Conservation (phyloP, 306 rosid genomes). For the Arachis hypogaea region DNA sequence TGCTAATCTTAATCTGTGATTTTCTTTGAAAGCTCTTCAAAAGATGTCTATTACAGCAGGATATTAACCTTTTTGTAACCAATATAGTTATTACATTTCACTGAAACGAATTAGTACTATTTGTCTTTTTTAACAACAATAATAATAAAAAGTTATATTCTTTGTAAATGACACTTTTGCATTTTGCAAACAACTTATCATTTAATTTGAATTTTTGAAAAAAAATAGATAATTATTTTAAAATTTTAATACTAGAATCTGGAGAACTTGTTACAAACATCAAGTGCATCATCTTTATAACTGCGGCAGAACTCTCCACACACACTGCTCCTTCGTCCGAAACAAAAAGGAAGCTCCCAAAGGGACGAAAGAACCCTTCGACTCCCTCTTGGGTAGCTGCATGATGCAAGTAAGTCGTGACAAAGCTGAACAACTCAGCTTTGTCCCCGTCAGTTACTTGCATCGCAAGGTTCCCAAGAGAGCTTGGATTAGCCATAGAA, state of each 20-base stretch:
- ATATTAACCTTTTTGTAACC: constrained; percentile 19
- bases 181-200: too few species aligned
- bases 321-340: constrained; percentile 68
- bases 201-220: too few species aligned
- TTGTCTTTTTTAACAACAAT: constrained; percentile 22
- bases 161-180: too few species aligned
- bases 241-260: constrained; percentile 42
- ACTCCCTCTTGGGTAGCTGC: constrained; percentile 40
- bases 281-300: constrained; percentile 65
- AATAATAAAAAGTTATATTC: too few species aligned
- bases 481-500: constrained; percentile 51
- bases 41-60: background rate
- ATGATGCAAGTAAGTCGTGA: constrained; percentile 41
- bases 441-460: constrained; percentile 45
- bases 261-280: constrained; percentile 49
- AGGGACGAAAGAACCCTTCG: constrained; percentile 58
- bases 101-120: constrained; percentile 36
- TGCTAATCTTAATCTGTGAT: background rate
- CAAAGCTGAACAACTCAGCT: constrained; percentile 41
- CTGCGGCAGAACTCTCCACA: constrained; percentile 57
- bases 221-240: too few species aligned
- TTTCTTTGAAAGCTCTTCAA: constrained; percentile 6
- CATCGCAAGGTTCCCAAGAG: constrained; percentile 36
- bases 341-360: constrained; percentile 69
- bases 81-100: constrained; percentile 29